phyloP scores from a whole-genome alignment of 2,329 filamentous ascomycete genomes.

The Epichloe festucae region DNA sequence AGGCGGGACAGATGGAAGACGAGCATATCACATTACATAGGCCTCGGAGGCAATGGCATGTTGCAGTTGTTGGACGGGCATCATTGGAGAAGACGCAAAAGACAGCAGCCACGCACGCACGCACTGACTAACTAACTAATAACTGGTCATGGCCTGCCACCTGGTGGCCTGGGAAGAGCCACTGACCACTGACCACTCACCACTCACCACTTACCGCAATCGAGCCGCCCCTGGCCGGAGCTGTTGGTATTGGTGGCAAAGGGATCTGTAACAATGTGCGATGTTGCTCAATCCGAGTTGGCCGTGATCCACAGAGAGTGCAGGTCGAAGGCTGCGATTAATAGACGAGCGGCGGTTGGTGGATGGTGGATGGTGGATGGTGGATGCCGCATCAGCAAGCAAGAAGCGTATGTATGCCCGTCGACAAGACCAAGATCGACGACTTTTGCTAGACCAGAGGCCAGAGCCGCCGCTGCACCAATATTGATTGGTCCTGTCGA shows the following conservation, averaged over 20 bases:
- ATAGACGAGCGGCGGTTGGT: too few species aligned
- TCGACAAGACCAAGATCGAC: too few species aligned
- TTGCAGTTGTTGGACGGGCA: not conserved
- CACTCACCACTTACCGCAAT: not conserved
- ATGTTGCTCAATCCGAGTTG: not conserved
- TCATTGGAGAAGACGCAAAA: too few species aligned
- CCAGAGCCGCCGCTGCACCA: too few species aligned
- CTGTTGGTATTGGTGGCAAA: not conserved
- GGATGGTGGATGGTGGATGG: too few species aligned
- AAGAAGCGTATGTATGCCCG: too few species aligned
- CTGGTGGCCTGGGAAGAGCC: not conserved
- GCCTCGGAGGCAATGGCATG: not conserved
- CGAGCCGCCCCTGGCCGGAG: not conserved
- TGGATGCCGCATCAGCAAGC: too few species aligned
- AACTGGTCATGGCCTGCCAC: not conserved
- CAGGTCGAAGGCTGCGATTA: too few species aligned
- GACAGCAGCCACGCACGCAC: not conserved
- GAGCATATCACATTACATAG: not conserved
- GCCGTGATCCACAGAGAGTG: not conserved
- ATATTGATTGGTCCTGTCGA: too few species aligned
- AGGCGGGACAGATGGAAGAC: not conserved
- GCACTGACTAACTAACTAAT: not conserved
- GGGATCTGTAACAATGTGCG: not conserved
- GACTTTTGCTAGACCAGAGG: too few species aligned
- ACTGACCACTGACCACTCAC: too few species aligned